Evolutionary conservation across 2,329 filamentous ascomycete genomes (phyloP).

Genomic region (Exophiala mesophila): DNA sequence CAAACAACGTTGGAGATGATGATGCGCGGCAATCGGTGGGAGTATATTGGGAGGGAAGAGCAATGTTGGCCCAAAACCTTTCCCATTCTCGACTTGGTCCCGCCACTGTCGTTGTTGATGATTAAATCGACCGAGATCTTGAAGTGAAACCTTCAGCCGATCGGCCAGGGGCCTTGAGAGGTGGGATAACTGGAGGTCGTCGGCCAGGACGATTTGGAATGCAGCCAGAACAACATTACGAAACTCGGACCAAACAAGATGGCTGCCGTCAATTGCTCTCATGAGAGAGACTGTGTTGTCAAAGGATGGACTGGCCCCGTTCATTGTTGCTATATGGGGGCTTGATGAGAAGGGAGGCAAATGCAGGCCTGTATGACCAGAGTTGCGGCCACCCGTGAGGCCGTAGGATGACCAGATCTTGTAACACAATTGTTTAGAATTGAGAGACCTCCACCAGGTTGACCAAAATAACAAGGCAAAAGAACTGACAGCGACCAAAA

Average conservation of each 20-base stretch:
- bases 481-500: neutral
- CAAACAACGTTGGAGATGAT: conserved; percentile 14
- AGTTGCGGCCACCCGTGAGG: no score
- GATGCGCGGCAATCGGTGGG: conserved; percentile 10
- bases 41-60: conserved; percentile 25
- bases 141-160: conserved; percentile 11
- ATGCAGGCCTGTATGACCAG: no score
- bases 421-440: no score
- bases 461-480: neutral
- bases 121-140: conserved; percentile 11
- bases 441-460: neutral
- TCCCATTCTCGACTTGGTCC: conserved; percentile 11
- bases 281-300: conserved; percentile 16
- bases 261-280: conserved; percentile 23
- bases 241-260: conserved; percentile 24
- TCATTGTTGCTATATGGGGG: no score
- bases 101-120: conserved; percentile 21
- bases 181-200: conserved; percentile 12
- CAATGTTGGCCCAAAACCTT: conserved; percentile 21
- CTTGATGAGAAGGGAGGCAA: no score
- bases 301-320: conserved; percentile 6
- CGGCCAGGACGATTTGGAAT: conserved; percentile 18
- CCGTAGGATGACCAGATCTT: no score
- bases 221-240: conserved; percentile 19
- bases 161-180: conserved; percentile 16